These are phyloP conservation scores for Biscogniauxia mediterranea DNA, from an alignment of 2,329 filamentous ascomycete genomes.

Conservation along the genomic window DNA sequence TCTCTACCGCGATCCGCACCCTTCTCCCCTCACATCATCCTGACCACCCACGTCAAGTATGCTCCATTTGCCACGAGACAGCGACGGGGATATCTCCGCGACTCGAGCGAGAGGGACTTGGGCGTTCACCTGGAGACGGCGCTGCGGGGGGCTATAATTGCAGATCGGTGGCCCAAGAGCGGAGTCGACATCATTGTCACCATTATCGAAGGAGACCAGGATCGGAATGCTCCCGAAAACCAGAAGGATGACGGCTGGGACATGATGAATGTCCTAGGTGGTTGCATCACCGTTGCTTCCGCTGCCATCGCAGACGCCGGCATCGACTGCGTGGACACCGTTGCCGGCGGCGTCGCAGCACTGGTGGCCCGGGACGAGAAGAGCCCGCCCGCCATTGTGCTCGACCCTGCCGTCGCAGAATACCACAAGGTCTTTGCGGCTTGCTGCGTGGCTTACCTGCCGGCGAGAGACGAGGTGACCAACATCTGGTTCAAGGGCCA, in stretches of 20 bases:
- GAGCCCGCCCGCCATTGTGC: conserved; percentile 50
- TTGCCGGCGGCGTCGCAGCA: conserved; percentile 86
- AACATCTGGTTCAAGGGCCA: conserved; percentile 90
- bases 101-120: conserved; percentile 82
- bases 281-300: conserved; percentile 90
- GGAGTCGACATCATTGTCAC: conserved; percentile 94
- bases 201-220: conserved; percentile 89
- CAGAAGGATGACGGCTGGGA: conserved; percentile 70
- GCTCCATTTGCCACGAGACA: conserved; percentile 87
- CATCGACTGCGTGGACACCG: conserved; percentile 91
- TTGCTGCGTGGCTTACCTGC: conserved; percentile 88
- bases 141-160: conserved; percentile 83
- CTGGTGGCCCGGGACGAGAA: conserved; percentile 52
- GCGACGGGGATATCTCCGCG: conserved; percentile 81
- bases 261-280: conserved; percentile 85
- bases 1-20: conserved; percentile 85
- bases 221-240: conserved; percentile 51
- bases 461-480: conserved; percentile 84
- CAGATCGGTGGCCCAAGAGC: conserved; percentile 97
- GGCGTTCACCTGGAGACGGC: conserved; percentile 90
- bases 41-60: conserved; percentile 94
- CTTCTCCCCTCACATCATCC: conserved; percentile 87
- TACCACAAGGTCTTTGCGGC: conserved; percentile 75
- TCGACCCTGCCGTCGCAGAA: conserved; percentile 82
- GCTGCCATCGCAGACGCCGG: conserved; percentile 92